Base-by-base conservation (phyloP, 176 grass and related monocot species). In the Olyra latifolia region DNA sequence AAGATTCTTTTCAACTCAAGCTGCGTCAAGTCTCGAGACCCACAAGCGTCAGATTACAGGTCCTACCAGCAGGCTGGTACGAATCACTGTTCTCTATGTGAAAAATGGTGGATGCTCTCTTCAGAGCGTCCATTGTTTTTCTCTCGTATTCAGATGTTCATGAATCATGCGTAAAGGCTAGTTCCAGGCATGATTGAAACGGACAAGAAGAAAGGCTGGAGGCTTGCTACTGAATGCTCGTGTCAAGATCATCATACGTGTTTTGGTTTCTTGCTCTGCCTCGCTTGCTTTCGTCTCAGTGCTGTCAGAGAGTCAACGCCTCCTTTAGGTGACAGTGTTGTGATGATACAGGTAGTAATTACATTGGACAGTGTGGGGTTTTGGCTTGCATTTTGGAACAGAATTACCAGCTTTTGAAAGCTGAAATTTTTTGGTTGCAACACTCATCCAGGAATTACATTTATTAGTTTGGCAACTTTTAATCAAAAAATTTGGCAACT, bases 301-400 rank as follows among this genome's bases (percentile, higher is more conserved):
- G 22, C 17, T 73, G 80, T 79, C 80, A 83, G 74, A 72, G 12
- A 47, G 86, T 83, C 66, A 88, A 48, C 56, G 53, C 19, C 20
- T 38, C 13, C 47, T 66, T 61, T 32, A 29, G 24, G 66, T 62
- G 72, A 70, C 32, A 46, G 4, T 28, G 11, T 9, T 48, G 63
- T 41, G 56, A 78, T 69, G 30, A 45, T 46, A 40, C 16, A 29
- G 8, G 20, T 38, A 44, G 48, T 55, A 40, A 76, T 19, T 27
- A 12, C 66, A 5, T 55, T 28, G 64, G 25, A 3, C 52, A 52
- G 15, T 12, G 35, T 32, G 35, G 28, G 20, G 9, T 77, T 65
- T 58, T 38, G 41, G 49, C 40, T 67, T 20, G 20, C 63, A 49
- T 70, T 42, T 70, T 42, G 10, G 27, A 58, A 43, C 14, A 49